These are phyloP conservation scores for Arxiozyma slooffiae DNA, from an alignment of 1,139 yeast species.

Conservation along the genomic window DNA sequence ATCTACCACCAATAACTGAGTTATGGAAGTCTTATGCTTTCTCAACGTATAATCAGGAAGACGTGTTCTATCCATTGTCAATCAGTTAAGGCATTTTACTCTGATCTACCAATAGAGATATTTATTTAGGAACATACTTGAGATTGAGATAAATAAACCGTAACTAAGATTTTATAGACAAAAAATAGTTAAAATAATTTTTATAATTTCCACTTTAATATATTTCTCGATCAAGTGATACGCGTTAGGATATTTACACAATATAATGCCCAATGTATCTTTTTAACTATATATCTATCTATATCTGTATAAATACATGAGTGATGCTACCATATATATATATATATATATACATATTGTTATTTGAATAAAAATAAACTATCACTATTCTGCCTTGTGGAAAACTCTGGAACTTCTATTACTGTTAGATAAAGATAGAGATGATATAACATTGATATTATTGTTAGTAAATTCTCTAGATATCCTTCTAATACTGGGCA, in stretches of 20 bases:
- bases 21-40: constrained; percentile 13
- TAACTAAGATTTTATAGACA: neutral
- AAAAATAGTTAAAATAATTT: too few species aligned
- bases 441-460: neutral
- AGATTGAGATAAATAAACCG: too few species aligned
- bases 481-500: constrained; percentile 22
- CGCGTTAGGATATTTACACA: neutral
- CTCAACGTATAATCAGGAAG: constrained; percentile 14
- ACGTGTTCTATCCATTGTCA: neutral
- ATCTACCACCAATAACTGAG: constrained; percentile 6
- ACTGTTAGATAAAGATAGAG: neutral
- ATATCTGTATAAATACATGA: too few species aligned
- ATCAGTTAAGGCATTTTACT: neutral
- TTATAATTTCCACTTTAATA: neutral
- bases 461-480: neutral
- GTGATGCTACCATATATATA: neutral
- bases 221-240: neutral
- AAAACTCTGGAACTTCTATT: neutral
- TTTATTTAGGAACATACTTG: neutral
- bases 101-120: neutral
- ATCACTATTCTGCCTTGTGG: neutral
- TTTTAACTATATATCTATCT: neutral
- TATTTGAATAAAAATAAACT: too few species aligned
- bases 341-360: too few species aligned
- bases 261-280: neutral